Percentiles rank a stretch among this genome's conserved stretches.
Evolutionary conservation across 2,329 filamentous ascomycete genomes (phyloP).

Genomic region (Pseudonectria buxi): DNA sequence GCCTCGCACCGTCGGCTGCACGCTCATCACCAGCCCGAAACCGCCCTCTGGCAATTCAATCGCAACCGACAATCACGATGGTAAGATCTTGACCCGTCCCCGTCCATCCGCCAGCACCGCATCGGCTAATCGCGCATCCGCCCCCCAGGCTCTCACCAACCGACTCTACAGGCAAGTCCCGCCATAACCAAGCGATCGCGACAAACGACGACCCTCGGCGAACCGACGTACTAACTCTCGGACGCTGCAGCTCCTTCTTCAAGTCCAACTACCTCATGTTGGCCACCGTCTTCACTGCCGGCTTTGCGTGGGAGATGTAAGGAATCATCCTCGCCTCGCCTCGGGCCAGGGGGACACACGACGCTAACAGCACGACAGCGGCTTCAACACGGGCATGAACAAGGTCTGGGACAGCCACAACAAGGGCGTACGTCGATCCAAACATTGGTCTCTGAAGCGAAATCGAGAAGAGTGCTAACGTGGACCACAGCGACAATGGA

Average conservation of each 20-base stretch:
- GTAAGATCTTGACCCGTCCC: slow-evolving; percentile 19
- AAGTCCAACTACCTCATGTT: slow-evolving; percentile 85
- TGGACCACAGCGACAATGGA: slow-evolving; percentile 83
- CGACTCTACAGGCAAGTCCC: slow-evolving; percentile 35
- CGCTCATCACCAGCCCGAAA: slow-evolving; percentile 19
- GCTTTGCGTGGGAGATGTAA: slow-evolving; percentile 93
- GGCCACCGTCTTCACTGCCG: slow-evolving; percentile 73
- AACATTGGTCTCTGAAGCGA: neutral
- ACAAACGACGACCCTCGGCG: slow-evolving; percentile 6
- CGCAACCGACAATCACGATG: slow-evolving; percentile 29
- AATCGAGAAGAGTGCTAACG: slow-evolving; percentile 19
- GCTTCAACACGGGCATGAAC: slow-evolving; percentile 76
- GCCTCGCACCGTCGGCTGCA: slow-evolving; percentile 19
- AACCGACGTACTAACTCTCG: slow-evolving; percentile 9
- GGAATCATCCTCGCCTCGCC: slow-evolving; percentile 28
- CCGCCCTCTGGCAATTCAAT: slow-evolving; percentile 22
- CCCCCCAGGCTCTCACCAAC: slow-evolving; percentile 29
- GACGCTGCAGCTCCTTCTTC: slow-evolving; percentile 63
- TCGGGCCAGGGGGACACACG: slow-evolving; percentile 13
- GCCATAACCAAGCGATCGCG: slow-evolving; percentile 5
- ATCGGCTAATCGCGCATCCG: slow-evolving; percentile 30
- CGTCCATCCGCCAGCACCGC: slow-evolving; percentile 1
- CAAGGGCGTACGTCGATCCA: slow-evolving; percentile 65
- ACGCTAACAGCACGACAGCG: slow-evolving; percentile 47
- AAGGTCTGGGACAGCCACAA: slow-evolving; percentile 87